Conservation (phyloP, 306 rosid species). For the Dalbergia oliveri region DNA sequence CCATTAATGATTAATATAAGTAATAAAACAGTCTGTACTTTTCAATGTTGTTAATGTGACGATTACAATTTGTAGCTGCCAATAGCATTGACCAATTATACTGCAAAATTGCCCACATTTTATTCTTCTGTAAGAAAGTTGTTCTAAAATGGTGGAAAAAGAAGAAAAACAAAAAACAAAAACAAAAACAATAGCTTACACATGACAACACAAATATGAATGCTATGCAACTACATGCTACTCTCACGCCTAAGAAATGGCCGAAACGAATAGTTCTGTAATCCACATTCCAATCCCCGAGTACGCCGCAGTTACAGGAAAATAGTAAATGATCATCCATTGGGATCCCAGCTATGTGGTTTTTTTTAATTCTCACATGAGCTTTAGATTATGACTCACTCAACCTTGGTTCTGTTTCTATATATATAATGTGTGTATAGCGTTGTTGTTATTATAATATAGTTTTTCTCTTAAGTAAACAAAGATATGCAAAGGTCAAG, state of each 20-base stretch:
- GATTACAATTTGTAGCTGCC: not conserved
- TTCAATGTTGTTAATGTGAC: not conserved
- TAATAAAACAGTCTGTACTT: not conserved
- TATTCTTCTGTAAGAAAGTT: conserved; percentile 20
- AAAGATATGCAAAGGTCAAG: conserved; percentile 66
- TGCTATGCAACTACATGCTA: conserved; percentile 6
- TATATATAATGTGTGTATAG: not conserved
- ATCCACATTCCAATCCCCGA: conserved; percentile 53
- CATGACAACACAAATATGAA: not conserved
- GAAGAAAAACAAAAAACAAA: not conserved
- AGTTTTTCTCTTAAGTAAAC: conserved; percentile 38
- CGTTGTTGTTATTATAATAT: conserved; percentile 3
- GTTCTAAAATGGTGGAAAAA: not conserved
- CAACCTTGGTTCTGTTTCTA: conserved; percentile 17
- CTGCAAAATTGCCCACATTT: not conserved
- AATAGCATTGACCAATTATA: conserved; percentile 31
- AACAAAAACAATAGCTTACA: not conserved
- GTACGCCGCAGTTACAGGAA: conserved; percentile 61
- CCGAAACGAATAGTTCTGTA: conserved; percentile 26
- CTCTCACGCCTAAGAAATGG: conserved; percentile 40
- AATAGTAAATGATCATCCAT: conserved; percentile 49
- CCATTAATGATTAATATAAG: not conserved
- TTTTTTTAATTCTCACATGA: conserved; percentile 19
- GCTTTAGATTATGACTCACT: conserved; percentile 40
- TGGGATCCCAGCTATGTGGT: conserved; percentile 51